Evolutionary conservation across 2,329 filamentous ascomycete species (phyloP).

Genomic region (Furcasterigmium furcatum): DNA sequence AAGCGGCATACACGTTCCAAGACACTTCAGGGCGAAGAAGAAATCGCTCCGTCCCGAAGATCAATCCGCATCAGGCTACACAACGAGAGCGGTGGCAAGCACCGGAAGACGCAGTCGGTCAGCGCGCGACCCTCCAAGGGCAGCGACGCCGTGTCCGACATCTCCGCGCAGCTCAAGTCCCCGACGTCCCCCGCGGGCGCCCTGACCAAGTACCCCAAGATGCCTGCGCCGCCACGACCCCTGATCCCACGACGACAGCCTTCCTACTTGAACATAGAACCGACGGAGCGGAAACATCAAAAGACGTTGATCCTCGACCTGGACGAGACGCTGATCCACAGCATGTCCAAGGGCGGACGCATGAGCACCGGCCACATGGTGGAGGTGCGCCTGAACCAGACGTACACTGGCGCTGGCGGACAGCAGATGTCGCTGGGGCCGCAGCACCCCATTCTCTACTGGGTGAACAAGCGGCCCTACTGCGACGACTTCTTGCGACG

Average conservation of each 20-base stretch:
- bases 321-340: conserved; percentile 97
- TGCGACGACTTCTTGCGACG: conserved; percentile 95
- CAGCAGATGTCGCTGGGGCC: conserved; percentile 65
- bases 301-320: conserved; percentile 96
- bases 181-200: conserved; percentile 76
- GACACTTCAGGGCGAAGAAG: conserved; percentile 56
- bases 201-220: conserved; percentile 86
- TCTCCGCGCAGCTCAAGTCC: conserved; percentile 85
- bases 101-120: conserved; percentile 55
- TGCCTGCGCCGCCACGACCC: conserved; percentile 83
- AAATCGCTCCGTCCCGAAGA: conserved; percentile 64
- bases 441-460: conserved; percentile 96
- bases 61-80: conserved; percentile 91
- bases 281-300: conserved; percentile 56
- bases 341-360: conserved; percentile 91
- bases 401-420: conserved; percentile 63
- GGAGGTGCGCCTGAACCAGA: conserved; percentile 83
- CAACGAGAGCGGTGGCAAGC: conserved; percentile 77
- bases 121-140: conserved; percentile 37
- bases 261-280: conserved; percentile 70
- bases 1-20: conserved; percentile 60
- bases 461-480: conserved; percentile 95
- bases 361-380: conserved; percentile 99
- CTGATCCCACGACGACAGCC: conserved; percentile 86
- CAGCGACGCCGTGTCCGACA: conserved; percentile 40